phyloP scores from a whole-genome alignment of 2,329 filamentous ascomycete genomes.

The Parastagonospora nodorum region DNA sequence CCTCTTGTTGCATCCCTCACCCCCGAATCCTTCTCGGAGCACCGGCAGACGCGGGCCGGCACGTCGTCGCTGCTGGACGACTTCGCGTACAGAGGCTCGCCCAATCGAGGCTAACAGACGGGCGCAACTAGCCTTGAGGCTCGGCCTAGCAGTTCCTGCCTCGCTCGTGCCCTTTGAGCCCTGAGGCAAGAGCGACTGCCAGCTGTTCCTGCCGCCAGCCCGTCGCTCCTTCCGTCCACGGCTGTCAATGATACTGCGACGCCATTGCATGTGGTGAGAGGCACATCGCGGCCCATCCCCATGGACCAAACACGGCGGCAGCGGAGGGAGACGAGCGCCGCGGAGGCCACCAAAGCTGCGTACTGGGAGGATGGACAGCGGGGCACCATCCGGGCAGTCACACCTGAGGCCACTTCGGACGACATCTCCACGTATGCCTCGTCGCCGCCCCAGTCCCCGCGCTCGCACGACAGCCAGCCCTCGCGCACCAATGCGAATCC shows the following conservation, averaged over 20 bases:
- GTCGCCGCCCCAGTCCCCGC: slow-evolving; percentile 40
- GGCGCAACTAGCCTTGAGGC: background rate
- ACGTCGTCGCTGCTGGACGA: background rate
- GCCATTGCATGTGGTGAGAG: slow-evolving; percentile 4
- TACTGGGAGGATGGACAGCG: slow-evolving; percentile 22
- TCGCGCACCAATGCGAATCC: slow-evolving; percentile 15
- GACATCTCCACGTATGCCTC: slow-evolving; percentile 14
- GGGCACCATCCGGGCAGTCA: slow-evolving; percentile 65
- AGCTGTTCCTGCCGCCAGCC: background rate
- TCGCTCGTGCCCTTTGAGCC: background rate
- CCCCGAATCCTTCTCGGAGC: slow-evolving; percentile 5
- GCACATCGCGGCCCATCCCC: slow-evolving; percentile 20
- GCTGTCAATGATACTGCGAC: slow-evolving; percentile 28
- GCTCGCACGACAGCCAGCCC: slow-evolving; percentile 27
- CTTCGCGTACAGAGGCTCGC: background rate
- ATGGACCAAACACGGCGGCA: slow-evolving; percentile 37
- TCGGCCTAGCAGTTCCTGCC: background rate
- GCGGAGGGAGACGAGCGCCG: slow-evolving; percentile 31
- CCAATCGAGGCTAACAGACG: background rate
- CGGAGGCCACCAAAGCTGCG: slow-evolving; percentile 20
- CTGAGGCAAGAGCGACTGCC: too few species aligned
- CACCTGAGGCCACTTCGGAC: slow-evolving; percentile 58
- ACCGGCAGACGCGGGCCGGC: slow-evolving; percentile 20
- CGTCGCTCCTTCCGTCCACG: slow-evolving; percentile 11
- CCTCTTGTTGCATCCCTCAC: slow-evolving; percentile 15